Evolutionary conservation across 1,139 yeast species (phyloP).

Genomic region (Sugiyamaella neomexicana): DNA sequence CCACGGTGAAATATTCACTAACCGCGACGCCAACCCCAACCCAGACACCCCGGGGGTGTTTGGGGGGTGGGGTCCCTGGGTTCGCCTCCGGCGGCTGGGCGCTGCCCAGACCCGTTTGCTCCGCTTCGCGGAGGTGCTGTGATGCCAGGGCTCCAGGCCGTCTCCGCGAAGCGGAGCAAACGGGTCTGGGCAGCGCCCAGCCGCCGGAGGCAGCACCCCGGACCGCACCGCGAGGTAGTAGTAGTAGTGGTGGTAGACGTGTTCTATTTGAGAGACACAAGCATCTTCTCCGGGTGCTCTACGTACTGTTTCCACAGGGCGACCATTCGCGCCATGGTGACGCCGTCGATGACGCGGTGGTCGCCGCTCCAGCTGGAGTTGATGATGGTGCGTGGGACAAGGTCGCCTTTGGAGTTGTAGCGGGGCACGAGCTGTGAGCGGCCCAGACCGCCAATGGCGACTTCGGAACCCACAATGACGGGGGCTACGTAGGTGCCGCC

Average conservation of each 20-base stretch:
- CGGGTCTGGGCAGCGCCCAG: constrained; percentile 3
- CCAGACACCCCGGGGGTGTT: too few relatives aligned
- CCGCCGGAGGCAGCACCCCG: background rate
- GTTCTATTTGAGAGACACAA: constrained; percentile 27
- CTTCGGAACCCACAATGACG: constrained; percentile 49
- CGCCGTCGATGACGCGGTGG: constrained; percentile 41
- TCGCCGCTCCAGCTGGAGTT: constrained; percentile 42
- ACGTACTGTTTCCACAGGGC: constrained; percentile 35
- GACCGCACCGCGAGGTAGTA: background rate
- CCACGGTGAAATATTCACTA: constrained; percentile 4
- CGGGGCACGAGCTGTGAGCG: constrained; percentile 35
- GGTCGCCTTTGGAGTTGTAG: constrained; percentile 31
- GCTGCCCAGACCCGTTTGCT: background rate
- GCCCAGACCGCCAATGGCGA: constrained; percentile 41
- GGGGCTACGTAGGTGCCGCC: constrained; percentile 81
- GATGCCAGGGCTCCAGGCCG: too few relatives aligned
- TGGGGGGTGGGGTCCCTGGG: too few relatives aligned
- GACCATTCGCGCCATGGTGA: constrained; percentile 40
- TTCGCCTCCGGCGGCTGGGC: background rate
- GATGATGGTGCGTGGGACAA: constrained; percentile 36
- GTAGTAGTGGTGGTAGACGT: background rate
- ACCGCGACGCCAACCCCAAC: background rate
- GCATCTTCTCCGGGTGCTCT: constrained; percentile 36
- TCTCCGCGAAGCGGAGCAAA: background rate
- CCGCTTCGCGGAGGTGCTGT: too few relatives aligned